Percentiles rank a stretch among this genome's conserved stretches.
Evolutionary conservation across 2,329 filamentous ascomycete species (phyloP).

Genomic region (Scedosporium minutisporum): DNA sequence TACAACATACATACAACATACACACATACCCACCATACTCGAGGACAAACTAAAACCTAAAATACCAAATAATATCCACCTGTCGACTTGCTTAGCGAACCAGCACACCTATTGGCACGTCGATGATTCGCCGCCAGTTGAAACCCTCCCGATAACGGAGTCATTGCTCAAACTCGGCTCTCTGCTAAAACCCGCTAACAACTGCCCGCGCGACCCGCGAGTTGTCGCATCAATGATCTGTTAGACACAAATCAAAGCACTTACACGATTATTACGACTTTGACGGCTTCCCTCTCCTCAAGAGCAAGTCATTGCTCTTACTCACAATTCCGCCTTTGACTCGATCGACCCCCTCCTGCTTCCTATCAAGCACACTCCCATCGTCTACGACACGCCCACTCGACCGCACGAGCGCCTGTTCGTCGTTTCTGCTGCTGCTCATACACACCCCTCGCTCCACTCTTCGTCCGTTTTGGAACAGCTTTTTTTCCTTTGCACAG

Average conservation of each 20-base stretch:
- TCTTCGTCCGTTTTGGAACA: not conserved
- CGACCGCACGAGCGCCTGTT: not conserved
- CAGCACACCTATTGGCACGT: not conserved
- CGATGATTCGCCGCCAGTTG: not conserved
- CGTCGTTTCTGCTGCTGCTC: not conserved
- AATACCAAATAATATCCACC: not conserved
- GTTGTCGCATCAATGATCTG: not conserved
- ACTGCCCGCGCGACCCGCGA: not conserved
- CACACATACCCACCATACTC: not conserved
- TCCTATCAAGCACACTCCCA: not conserved
- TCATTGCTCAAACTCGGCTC: not conserved
- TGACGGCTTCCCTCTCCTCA: not conserved
- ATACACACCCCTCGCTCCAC: not conserved
- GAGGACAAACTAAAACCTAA: not conserved
- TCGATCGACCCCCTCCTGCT: not conserved
- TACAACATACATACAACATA: not conserved
- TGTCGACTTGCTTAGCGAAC: not conserved
- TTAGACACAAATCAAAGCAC: not conserved
- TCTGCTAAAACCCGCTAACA: slow-evolving; percentile 1
- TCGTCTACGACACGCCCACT: not conserved
- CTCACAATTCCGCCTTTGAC: not conserved
- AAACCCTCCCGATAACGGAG: not conserved
- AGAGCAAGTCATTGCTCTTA: not conserved
- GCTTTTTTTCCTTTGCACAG: not conserved
- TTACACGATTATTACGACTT: not conserved